Conservation (phyloP, 305 asterid genomes). For the Fraxinus latifolia region DNA sequence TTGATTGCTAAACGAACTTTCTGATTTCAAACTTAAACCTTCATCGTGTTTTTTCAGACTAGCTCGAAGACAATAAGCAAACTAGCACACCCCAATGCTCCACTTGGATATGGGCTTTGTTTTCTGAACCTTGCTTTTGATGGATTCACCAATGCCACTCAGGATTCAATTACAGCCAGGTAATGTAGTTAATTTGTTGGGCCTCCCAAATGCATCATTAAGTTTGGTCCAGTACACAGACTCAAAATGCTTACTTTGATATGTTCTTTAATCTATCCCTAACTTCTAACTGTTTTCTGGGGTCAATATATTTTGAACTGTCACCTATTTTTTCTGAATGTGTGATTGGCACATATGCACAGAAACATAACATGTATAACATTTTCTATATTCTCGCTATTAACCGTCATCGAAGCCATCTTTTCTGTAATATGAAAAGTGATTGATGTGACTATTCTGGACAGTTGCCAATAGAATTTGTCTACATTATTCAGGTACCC, state of each 20-base stretch:
- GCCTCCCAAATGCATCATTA: not conserved
- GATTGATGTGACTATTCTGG: not conserved
- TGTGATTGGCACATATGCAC: not conserved
- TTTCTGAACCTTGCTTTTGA: slow-evolving; percentile 93
- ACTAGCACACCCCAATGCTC: slow-evolving; percentile 92
- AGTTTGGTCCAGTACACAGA: not conserved
- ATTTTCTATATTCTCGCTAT: not conserved
- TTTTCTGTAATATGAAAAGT: not conserved
- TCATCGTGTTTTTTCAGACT: slow-evolving; percentile 49
- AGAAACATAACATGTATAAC: not conserved
- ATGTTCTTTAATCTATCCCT: not conserved
- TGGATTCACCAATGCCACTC: slow-evolving; percentile 98
- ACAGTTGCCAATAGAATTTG: slow-evolving; percentile 4
- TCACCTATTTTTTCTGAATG: not conserved
- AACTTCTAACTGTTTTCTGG: not conserved
- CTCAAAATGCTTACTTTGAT: not conserved
- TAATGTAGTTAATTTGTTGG: slow-evolving; percentile 17
- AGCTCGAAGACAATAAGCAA: slow-evolving; percentile 93
- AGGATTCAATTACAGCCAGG: slow-evolving; percentile 94
- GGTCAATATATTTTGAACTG: not conserved
- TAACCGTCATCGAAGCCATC: not conserved
- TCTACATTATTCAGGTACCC: slow-evolving; percentile 61
- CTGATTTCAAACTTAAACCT: slow-evolving; percentile 10
- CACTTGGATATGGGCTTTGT: slow-evolving; percentile 91
- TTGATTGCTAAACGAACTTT: not conserved